Conservation (phyloP, 805 yeast species). For the Candida peoriensis region DNA sequence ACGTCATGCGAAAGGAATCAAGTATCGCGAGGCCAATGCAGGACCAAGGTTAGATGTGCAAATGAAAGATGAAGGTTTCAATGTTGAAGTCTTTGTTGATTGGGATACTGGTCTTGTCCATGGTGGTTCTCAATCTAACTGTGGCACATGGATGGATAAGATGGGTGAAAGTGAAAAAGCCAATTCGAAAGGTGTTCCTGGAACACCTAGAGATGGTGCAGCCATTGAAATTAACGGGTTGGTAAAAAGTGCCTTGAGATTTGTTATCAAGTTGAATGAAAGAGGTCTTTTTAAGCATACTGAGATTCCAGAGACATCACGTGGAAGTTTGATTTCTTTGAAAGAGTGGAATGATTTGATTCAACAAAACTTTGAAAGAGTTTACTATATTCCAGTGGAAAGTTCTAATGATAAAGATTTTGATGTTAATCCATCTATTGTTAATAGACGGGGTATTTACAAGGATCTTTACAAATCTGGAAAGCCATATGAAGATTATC, state of each 20-base stretch:
- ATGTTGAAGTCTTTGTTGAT: conserved; percentile 74
- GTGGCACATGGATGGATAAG: conserved; percentile 99
- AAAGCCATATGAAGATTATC: conserved; percentile 90
- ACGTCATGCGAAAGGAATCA: conserved; percentile 88
- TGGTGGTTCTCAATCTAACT: conserved; percentile 89
- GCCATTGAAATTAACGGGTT: conserved; percentile 90
- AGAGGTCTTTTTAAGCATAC: conserved; percentile 53
- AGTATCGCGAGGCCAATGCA: conserved; percentile 92
- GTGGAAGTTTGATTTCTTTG: conserved; percentile 54
- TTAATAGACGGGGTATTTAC: conserved; percentile 91
- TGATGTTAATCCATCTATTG: conserved; percentile 56
- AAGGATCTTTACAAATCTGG: conserved; percentile 81
- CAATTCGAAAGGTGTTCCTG: conserved; percentile 86
- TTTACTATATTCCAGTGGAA: conserved; percentile 70
- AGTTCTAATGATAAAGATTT: conserved; percentile 55
- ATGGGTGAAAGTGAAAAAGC: conserved; percentile 94
- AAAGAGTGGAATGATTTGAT: conserved; percentile 68
- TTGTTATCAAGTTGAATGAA: conserved; percentile 56
- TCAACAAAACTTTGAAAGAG: conserved; percentile 70
- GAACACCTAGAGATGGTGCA: conserved; percentile 97
- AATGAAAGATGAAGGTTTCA: conserved; percentile 90
- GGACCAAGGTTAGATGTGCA: conserved; percentile 85
- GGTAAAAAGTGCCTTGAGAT: conserved; percentile 77
- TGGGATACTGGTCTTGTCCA: conserved; percentile 84
- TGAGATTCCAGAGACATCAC: conserved; percentile 49